Base-by-base conservation (phyloP, 306 rosid genomes). In the Lablab purpureus region DNA sequence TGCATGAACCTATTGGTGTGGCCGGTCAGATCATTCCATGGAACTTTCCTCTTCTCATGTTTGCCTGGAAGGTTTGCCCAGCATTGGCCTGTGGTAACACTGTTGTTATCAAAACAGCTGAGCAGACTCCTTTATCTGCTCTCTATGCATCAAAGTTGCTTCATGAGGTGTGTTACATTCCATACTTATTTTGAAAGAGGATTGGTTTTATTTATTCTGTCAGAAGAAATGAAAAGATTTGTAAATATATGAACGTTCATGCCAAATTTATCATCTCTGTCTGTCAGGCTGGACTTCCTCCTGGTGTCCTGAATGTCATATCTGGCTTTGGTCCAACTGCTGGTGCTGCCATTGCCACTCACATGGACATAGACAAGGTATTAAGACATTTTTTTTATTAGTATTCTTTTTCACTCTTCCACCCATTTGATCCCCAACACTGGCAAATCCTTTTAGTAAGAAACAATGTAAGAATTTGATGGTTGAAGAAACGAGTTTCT, bases 261-360 rank as follows among this genome's bases (percentile, higher is more conserved):
- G 7, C 52, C 68, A 79, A 85, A 41, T 54, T 40, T 58, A 49
- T 50, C 3, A 45, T 76, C 68, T 59, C 5, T 79, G 68, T 62
- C 83, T 79, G 68, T 62, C 83, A 91, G 98, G 98, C 96, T 52
- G 96, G 94, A 46, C 89, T 90, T 78, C 97, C 97, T 68, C 58
- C 77, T 15, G 97, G 96, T 63, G 97, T 91, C 77, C 40, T 93
- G 56, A 93, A 93, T 65, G 30, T 93, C 5, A 67, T 90, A 74
- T 89, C 92, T 73, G 97, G 97, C 64, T 93, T 85, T 77, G 96
- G 97, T 80, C 96, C 96, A 13, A 86, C 96, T 56, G 96, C 94
- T 21, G 98, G 96, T 85, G 94, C 94, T 51, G 88, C 96, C 37
- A 71, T 93, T 85, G 90, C 93, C 67, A 88, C 86, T 60, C 98